Base-by-base conservation (phyloP, 169 alveolate genomes). In the Plasmodium coatneyi region DNA sequence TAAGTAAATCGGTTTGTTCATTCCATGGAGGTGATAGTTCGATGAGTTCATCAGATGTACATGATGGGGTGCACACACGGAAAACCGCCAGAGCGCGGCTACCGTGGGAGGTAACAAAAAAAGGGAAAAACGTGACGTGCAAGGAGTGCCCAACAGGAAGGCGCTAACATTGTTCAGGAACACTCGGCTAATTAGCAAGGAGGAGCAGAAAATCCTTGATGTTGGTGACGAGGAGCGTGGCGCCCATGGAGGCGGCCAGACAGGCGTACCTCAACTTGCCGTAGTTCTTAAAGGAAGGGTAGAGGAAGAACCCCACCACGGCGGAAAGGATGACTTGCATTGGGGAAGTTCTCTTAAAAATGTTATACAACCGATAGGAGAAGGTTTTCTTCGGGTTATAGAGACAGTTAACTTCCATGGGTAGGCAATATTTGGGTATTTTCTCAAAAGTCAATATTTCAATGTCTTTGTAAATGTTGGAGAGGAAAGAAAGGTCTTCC, bases 401-500 rank as follows among this genome's bases (percentile, higher is more conserved):
- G 0, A 89, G 70, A 9, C 94, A 89, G 39, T 89, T 89, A 28
- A 89, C 39, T 10, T 49, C 82, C 36, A 89, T n/a, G 28, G 94
- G 94, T 9, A 78, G 72, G 49, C 87, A 89, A 19, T 89, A 78
- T 16, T 54, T 66, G 0, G 94, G 94, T 2, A 89, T 89, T 89
- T 89, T 89, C 46, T 89, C 79, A 78, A 89, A 89, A n/a, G 41
- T 76, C 36, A 89, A 78, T 28, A 89, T 89, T 79, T 89, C 94
- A 0, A 89, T 89, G 81, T 89, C 94, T 71, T 89, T 89, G 74
- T 89, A 89, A 46, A 89, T 89, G n/a, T 89, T 89, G 28, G 41
- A 19, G 3, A 89, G 89, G 41, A 89, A 89, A 4, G 84, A 34
- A 41, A 89, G 3, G 28, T 89, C 94, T 0, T 89, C 89, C 46